Evolutionary conservation across 257 asterid species (phyloP).

Genomic region (Solanum clarkiae): DNA sequence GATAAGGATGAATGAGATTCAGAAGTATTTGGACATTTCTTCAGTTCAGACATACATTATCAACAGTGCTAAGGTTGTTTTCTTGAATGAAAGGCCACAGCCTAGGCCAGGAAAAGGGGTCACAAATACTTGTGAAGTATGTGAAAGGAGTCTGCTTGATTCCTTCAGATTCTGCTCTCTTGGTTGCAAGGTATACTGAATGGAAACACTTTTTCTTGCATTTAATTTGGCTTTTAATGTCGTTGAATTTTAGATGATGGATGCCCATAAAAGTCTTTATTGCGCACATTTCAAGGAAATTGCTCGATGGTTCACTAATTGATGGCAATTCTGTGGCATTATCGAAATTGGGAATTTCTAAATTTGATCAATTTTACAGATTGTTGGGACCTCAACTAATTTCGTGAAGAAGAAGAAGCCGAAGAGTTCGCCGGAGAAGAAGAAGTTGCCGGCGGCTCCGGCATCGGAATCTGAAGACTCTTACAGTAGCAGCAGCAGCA

Average conservation of each 20-base stretch:
- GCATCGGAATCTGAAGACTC: neutral
- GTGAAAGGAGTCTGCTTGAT: constrained; percentile 3
- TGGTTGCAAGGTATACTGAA: constrained; percentile 1
- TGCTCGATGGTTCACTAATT: neutral
- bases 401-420: neutral
- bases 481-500: constrained; percentile 3
- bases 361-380: neutral
- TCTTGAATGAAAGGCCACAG: constrained; percentile 8
- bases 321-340: neutral
- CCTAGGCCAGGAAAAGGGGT: constrained; percentile 4
- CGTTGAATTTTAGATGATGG: neutral
- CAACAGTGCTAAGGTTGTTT: constrained; percentile 6
- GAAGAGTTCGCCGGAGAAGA: neutral
- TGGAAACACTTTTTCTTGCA: neutral
- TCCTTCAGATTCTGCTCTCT: constrained; percentile 9
- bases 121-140: neutral
- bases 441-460: neutral
- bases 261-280: neutral
- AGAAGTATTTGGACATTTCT: neutral
- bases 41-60: neutral
- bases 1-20: constrained; percentile 4
- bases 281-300: neutral
- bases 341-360: neutral
- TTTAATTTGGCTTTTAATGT: neutral
- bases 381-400: constrained; percentile 2